These are phyloP conservation scores for Aspergillus phoenicis DNA, from an alignment of 2,329 filamentous ascomycete species.

Conservation along the genomic window DNA sequence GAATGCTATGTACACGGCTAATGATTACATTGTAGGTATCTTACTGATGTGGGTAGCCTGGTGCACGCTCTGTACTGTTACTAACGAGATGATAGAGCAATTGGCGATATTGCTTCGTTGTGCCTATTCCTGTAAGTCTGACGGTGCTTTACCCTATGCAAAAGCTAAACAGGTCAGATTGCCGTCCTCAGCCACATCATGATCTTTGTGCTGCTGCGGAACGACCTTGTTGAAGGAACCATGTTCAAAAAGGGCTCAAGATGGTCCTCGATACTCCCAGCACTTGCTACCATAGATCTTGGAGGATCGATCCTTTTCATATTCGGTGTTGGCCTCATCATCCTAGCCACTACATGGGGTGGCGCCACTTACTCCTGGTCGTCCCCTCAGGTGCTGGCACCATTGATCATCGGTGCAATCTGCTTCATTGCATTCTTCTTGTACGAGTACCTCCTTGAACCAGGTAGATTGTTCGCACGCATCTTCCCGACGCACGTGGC, in stretches of 20 bases:
- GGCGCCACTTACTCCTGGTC: slow-evolving; percentile 58
- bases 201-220: slow-evolving; percentile 60
- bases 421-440: slow-evolving; percentile 49
- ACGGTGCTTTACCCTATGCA: not conserved
- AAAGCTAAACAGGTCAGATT: slow-evolving; percentile 42
- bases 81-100: slow-evolving; percentile 44
- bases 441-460: slow-evolving; percentile 59
- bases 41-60: slow-evolving; percentile 32
- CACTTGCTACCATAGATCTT: slow-evolving; percentile 59
- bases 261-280: slow-evolving; percentile 45
- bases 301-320: slow-evolving; percentile 62
- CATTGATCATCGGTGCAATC: slow-evolving; percentile 51
- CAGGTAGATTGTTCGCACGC: slow-evolving; percentile 50
- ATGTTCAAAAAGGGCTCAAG: slow-evolving; percentile 40
- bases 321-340: slow-evolving; percentile 56
- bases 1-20: not conserved
- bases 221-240: slow-evolving; percentile 59
- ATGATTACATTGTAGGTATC: slow-evolving; percentile 26
- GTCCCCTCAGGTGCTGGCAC: slow-evolving; percentile 52
- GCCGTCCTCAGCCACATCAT: slow-evolving; percentile 55
- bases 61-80: slow-evolving; percentile 33
- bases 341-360: slow-evolving; percentile 60
- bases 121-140: slow-evolving; percentile 60
- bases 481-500: slow-evolving; percentile 58
- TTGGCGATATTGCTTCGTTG: slow-evolving; percentile 70